Evolutionary conservation across 2,329 filamentous ascomycete genomes (phyloP).

Genomic region (Davidsoniella neocaledoniae): DNA sequence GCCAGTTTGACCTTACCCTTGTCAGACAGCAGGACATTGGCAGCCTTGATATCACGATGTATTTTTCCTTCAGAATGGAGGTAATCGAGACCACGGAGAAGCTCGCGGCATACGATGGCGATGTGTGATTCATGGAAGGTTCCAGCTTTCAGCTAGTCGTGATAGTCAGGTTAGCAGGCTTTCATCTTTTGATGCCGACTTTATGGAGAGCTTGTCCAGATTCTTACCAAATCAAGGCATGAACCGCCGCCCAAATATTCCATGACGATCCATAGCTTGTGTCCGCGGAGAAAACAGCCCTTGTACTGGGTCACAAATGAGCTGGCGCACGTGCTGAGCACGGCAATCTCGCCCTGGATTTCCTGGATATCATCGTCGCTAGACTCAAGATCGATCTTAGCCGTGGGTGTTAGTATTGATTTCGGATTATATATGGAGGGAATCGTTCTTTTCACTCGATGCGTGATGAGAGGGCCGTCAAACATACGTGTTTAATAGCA

Average conservation of each 20-base stretch:
- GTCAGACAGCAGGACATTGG: slow-evolving; percentile 86
- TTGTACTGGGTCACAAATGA: slow-evolving; percentile 93
- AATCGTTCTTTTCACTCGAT: no score
- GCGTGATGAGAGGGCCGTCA: no score
- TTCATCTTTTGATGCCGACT: background rate
- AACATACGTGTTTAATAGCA: slow-evolving; percentile 82
- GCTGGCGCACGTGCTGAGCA: slow-evolving; percentile 87
- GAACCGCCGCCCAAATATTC: slow-evolving; percentile 92
- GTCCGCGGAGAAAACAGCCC: slow-evolving; percentile 84
- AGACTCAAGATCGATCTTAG: slow-evolving; percentile 91
- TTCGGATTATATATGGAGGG: background rate
- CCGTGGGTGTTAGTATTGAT: background rate
- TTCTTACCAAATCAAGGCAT: slow-evolving; percentile 70
- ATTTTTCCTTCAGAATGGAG: slow-evolving; percentile 90
- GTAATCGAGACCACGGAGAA: slow-evolving; percentile 81
- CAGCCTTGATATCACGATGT: slow-evolving; percentile 91
- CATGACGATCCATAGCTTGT: slow-evolving; percentile 99
- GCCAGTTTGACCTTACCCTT: slow-evolving; percentile 85
- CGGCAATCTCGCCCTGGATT: slow-evolving; percentile 92
- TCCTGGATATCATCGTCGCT: slow-evolving; percentile 97
- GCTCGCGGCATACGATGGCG: slow-evolving; percentile 82
- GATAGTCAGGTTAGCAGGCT: background rate
- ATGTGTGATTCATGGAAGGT: slow-evolving; percentile 80
- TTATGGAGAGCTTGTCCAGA: background rate
- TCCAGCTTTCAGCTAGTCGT: slow-evolving; percentile 63